A percentile compares a stretch with the other conserved stretches of the same genome.
Conservation (phyloP, 371 early-diverging fungal genomes). For the Mucor plumbeus region DNA sequence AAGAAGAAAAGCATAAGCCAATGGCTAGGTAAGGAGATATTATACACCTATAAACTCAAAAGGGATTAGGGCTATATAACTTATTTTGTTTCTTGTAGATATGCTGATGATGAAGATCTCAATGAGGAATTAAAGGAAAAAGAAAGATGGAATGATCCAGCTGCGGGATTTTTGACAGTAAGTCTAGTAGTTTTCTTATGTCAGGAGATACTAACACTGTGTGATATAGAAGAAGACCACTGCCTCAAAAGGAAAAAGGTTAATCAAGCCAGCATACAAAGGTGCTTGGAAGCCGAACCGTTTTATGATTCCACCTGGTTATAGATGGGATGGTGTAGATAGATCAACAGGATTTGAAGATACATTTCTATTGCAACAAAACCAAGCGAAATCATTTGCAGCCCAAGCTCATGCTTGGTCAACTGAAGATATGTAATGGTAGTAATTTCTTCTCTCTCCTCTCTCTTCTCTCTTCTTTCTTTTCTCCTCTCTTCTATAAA, state of each 20-base stretch:
- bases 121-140: constrained; percentile 65
- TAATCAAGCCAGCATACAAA: constrained; percentile 56
- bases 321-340: constrained; percentile 94
- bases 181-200: constrained; percentile 8
- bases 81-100: constrained; percentile 36
- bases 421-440: constrained; percentile 68
- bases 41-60: neutral
- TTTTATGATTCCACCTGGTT: constrained; percentile 84
- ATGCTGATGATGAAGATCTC: constrained; percentile 66
- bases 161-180: constrained; percentile 68
- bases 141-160: constrained; percentile 74
- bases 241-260: constrained; percentile 41
- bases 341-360: constrained; percentile 88
- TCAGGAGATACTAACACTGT: neutral
- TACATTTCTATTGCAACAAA: constrained; percentile 56
- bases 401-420: constrained; percentile 70
- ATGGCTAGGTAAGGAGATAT: constrained; percentile 58
- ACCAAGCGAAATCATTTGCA: constrained; percentile 52
- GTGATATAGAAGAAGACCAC: constrained; percentile 24
- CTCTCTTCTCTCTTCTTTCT: neutral
- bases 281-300: constrained; percentile 81
- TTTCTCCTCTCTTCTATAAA: constrained; percentile 4
- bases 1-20: constrained; percentile 65
- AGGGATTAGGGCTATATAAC: neutral
- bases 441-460: neutral